Conservation (phyloP, 2,329 filamentous ascomycete species). For the Sphaerulina vaccinii region DNA sequence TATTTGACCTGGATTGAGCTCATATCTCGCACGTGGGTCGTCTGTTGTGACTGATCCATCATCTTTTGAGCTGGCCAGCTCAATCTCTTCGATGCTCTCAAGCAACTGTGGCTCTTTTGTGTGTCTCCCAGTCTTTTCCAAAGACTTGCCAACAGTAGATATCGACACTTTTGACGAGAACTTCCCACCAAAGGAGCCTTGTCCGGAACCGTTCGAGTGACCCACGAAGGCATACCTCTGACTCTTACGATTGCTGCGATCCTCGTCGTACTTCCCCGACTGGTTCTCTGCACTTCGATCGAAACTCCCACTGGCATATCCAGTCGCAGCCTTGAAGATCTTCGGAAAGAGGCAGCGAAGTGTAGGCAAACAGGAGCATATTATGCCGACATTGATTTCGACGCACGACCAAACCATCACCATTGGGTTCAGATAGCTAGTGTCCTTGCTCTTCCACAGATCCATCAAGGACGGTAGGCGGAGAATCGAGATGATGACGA, state of each 20-base stretch:
- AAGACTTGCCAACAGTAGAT: neutral
- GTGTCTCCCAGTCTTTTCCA: neutral
- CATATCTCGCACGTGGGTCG: neutral
- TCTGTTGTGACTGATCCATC: neutral
- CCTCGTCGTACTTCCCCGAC: neutral
- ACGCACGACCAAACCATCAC: slow-evolving; percentile 37
- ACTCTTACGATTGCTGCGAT: slow-evolving; percentile 1
- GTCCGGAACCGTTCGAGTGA: neutral
- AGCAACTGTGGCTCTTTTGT: slow-evolving; percentile 6
- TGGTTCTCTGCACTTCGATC: neutral
- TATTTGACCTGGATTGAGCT: neutral
- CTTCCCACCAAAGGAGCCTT: slow-evolving; percentile 6
- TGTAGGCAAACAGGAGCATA: slow-evolving; percentile 40
- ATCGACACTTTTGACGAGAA: slow-evolving; percentile 5
- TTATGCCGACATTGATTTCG: slow-evolving; percentile 39
- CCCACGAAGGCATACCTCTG: neutral
- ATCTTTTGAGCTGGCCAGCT: slow-evolving; percentile 7
- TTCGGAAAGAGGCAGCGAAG: slow-evolving; percentile 38
- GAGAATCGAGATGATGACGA: slow-evolving; percentile 36
- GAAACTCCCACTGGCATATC: neutral
- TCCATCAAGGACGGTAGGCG: slow-evolving; percentile 32
- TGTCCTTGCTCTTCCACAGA: slow-evolving; percentile 27
- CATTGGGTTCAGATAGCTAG: slow-evolving; percentile 33
- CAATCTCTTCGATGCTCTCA: slow-evolving; percentile 14
- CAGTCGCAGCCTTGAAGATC: slow-evolving; percentile 27